Percentiles rank a stretch among this genome's conserved stretches.
These are phyloP conservation scores for Fusarium floridanum DNA, from an alignment of 2,329 filamentous ascomycete species.

Conservation along the genomic window DNA sequence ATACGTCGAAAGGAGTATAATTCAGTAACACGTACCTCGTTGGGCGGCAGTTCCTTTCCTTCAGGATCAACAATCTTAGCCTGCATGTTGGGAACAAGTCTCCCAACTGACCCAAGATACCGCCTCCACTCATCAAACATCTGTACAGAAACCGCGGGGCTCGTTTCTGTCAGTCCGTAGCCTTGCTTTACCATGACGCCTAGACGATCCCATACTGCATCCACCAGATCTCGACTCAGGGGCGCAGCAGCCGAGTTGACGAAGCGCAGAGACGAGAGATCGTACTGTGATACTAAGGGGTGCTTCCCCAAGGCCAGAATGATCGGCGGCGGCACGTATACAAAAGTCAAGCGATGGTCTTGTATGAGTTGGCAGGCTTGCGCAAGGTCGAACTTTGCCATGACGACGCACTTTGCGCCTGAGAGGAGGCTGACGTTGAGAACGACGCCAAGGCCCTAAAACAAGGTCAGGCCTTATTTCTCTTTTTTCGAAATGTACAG, in stretches of 20 bases:
- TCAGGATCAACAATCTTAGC: slow-evolving; percentile 82
- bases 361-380: slow-evolving; percentile 83
- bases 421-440: slow-evolving; percentile 58
- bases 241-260: slow-evolving; percentile 91
- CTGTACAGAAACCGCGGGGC: slow-evolving; percentile 82
- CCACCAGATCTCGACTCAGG: slow-evolving; percentile 82
- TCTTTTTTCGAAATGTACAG: too few species aligned
- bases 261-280: slow-evolving; percentile 83
- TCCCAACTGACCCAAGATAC: slow-evolving; percentile 83
- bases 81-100: slow-evolving; percentile 81
- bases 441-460: slow-evolving; percentile 50
- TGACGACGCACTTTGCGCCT: slow-evolving; percentile 79
- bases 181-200: slow-evolving; percentile 89
- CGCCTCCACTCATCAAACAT: slow-evolving; percentile 81
- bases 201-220: slow-evolving; percentile 79
- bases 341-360: slow-evolving; percentile 79
- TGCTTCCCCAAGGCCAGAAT: slow-evolving; percentile 85
- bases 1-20: background rate
- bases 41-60: slow-evolving; percentile 67
- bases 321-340: slow-evolving; percentile 87
- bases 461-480: background rate
- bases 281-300: slow-evolving; percentile 82
- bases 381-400: slow-evolving; percentile 82
- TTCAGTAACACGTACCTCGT: slow-evolving; percentile 48
- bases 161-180: slow-evolving; percentile 90